Evolutionary conservation across 352 stramenopile genomes (phyloP).

Genomic region (Thalassiosira mediterranea): DNA sequence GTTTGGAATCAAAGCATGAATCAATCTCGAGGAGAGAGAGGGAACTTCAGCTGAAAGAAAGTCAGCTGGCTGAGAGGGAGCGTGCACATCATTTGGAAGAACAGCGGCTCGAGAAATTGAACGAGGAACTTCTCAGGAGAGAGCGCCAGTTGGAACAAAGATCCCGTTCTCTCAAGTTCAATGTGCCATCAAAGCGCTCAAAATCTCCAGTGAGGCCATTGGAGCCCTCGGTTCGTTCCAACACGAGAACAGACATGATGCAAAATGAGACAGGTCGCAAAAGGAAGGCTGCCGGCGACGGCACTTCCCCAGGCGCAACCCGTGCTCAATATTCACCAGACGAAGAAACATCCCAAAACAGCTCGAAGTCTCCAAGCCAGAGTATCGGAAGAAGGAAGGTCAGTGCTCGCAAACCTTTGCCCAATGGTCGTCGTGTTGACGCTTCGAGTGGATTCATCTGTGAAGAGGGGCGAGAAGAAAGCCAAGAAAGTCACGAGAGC

Average conservation of each 20-base stretch:
- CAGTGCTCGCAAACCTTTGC: too few species aligned
- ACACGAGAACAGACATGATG: too few species aligned
- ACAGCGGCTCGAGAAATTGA: slow-evolving; percentile 25
- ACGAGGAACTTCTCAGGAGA: slow-evolving; percentile 22
- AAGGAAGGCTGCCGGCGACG: not conserved
- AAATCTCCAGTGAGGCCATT: too few species aligned
- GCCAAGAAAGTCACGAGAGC: not conserved
- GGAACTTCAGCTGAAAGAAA: slow-evolving; percentile 30
- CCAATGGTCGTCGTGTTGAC: too few species aligned
- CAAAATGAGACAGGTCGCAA: not conserved
- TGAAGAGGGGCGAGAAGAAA: too few species aligned
- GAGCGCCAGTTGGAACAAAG: slow-evolving; percentile 25
- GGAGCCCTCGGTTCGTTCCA: too few species aligned
- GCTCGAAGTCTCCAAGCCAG: not conserved
- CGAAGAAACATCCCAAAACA: not conserved
- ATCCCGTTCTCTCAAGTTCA: slow-evolving; percentile 15
- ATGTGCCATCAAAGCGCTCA: too few species aligned
- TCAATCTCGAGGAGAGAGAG: slow-evolving; percentile 29
- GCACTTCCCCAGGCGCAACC: not conserved
- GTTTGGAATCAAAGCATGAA: slow-evolving; percentile 18
- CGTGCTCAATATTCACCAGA: not conserved
- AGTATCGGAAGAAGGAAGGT: too few species aligned
- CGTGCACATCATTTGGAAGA: slow-evolving; percentile 15
- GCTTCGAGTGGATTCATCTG: slow-evolving; percentile 1
- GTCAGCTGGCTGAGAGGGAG: slow-evolving; percentile 28